Evolutionary conservation across 2,329 filamentous ascomycete genomes (phyloP).

Genomic region (Aspergillus vadensis): DNA sequence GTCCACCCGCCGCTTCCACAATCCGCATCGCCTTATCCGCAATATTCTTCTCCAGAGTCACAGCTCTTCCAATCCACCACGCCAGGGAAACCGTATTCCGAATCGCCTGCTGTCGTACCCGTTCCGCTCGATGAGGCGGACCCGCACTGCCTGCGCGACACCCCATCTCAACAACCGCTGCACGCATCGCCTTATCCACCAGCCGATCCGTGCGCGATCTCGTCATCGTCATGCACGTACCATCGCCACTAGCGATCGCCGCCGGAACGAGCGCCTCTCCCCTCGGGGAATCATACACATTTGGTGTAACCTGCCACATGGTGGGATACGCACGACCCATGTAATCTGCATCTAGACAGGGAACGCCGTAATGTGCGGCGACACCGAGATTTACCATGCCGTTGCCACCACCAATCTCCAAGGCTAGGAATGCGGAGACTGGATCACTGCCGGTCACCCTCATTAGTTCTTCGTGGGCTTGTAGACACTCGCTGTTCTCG

Average conservation of each 20-base stretch:
- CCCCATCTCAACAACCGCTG: slow-evolving; percentile 59
- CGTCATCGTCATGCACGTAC: slow-evolving; percentile 52
- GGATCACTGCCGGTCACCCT: slow-evolving; percentile 17
- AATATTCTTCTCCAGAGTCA: slow-evolving; percentile 20
- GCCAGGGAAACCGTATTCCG: slow-evolving; percentile 57
- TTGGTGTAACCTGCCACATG: slow-evolving; percentile 50
- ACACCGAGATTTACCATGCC: slow-evolving; percentile 41
- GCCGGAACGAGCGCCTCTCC: slow-evolving; percentile 46
- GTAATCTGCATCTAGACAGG: slow-evolving; percentile 49
- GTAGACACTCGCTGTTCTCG: slow-evolving; percentile 54
- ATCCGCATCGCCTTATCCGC: slow-evolving; percentile 20
- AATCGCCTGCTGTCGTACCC: slow-evolving; percentile 34
- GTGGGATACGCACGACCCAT: slow-evolving; percentile 52
- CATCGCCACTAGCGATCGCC: slow-evolving; percentile 54
- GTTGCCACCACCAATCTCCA: slow-evolving; percentile 70
- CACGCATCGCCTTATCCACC: slow-evolving; percentile 53
- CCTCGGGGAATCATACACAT: slow-evolving; percentile 36
- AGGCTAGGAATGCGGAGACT: slow-evolving; percentile 45
- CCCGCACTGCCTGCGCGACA: slow-evolving; percentile 37
- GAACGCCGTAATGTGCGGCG: slow-evolving; percentile 42
- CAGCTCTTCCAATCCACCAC: slow-evolving; percentile 46
- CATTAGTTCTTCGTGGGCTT: slow-evolving; percentile 53
- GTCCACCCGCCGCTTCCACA: slow-evolving; percentile 23
- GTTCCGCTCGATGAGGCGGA: slow-evolving; percentile 13
- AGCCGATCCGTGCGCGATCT: slow-evolving; percentile 44